Base-by-base conservation (phyloP, 768 basidiomycete genomes). In the Amanita phalloides region DNA sequence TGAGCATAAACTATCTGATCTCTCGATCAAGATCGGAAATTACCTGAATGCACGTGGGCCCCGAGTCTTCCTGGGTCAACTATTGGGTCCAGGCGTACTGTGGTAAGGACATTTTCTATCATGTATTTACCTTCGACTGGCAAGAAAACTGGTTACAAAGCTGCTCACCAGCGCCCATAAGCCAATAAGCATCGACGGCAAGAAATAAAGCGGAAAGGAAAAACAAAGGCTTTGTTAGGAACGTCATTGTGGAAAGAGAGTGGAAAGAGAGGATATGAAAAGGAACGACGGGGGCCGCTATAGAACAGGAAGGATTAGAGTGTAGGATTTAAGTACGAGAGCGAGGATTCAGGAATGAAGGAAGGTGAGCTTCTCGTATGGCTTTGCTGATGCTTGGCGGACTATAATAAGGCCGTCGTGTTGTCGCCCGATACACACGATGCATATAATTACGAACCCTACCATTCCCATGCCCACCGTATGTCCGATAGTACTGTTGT, bases 1-100 rank as follows among this genome's bases (percentile, higher is more conserved):
- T 35, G 11, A 37, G 32, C 41, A 46, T 28, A 54, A 11, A 30
- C 42, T 26, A 20, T 43, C 37, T 25, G 53, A 13, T 13, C 45
- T 42, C 36, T 45, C 35, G 51, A 55, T 56, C 28, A 10, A 36
- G 44, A 47, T 43, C 21, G 36, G 54, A 55, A 49, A 17, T 49
- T 47, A 76, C 75, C 65, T 55, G 71, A 68, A 60, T 79, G 78
- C 38, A 63, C 67, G 65, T 79, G 78, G 46, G 69, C 59, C 28
- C 72, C 65, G 21, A 73, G 61, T 46, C 55, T 57, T 10, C 71
- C 71, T n/a, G 70, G 70, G 58, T 54, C 66, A 41, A 74, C 64
- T 49, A 75, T 64, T 20, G 74, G 73, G 58, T 75, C 74, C 17
- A 73, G 50, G 13, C 74, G 69, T 55, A 72, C 64, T 21, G 66